A percentile compares a stretch with the other conserved stretches of the same genome.
Conservation (phyloP, 129 eudicot genomes). For the Ambrosia artemisiifolia region DNA sequence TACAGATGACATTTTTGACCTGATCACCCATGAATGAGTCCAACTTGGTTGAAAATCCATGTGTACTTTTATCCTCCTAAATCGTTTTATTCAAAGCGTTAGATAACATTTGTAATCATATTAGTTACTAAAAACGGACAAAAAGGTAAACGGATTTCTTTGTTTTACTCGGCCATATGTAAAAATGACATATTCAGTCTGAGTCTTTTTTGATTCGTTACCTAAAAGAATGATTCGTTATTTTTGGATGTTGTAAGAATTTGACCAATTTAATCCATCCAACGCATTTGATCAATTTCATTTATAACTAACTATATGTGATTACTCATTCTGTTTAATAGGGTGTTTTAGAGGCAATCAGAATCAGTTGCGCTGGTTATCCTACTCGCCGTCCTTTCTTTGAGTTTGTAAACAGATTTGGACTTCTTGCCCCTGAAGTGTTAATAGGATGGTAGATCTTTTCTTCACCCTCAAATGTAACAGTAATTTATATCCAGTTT, state of each 20-base stretch:
- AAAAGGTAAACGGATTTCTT: background rate
- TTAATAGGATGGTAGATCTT: conserved; percentile 61
- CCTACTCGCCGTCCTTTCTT: conserved; percentile 98
- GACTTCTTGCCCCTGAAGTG: conserved; percentile 86
- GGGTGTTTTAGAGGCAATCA: conserved; percentile 99
- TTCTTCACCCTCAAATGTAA: conserved; percentile 29
- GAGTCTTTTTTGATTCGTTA: background rate
- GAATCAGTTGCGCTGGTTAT: conserved; percentile 98
- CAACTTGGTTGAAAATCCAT: background rate
- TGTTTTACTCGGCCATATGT: background rate
- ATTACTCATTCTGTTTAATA: conserved; percentile 19
- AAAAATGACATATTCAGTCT: background rate
- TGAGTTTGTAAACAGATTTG: conserved; percentile 95
- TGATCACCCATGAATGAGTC: background rate
- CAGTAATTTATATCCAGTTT: conserved; percentile 4
- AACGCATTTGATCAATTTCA: background rate
- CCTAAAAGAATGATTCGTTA: background rate
- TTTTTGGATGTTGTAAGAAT: background rate
- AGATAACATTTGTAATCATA: background rate
- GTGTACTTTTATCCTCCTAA: background rate
- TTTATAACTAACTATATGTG: background rate
- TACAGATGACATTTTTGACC: background rate
- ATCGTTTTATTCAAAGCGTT: background rate
- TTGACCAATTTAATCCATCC: background rate
- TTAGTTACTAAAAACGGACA: background rate